Conservation (phyloP, 768 basidiomycete species). For the Pleurotus giganteus region DNA sequence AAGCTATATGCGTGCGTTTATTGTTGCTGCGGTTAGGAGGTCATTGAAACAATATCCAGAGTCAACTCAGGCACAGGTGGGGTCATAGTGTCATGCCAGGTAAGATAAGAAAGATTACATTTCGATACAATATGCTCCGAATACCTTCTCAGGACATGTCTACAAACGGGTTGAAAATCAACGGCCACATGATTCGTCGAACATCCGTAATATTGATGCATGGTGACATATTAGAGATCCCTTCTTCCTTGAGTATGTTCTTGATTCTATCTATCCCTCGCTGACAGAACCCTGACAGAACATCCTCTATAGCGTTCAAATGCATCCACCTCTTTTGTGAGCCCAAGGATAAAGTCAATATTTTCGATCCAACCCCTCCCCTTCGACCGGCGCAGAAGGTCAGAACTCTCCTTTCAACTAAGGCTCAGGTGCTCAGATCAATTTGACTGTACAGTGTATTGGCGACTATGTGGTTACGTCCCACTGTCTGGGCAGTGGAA, state of each 20-base stretch:
- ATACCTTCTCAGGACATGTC: conserved; percentile 58
- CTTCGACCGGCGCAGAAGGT: conserved; percentile 54
- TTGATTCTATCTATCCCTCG: not conserved
- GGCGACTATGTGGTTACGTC: conserved; percentile 73
- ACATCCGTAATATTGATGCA: conserved; percentile 73
- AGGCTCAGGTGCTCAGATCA: not conserved
- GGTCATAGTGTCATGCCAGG: conserved; percentile 78
- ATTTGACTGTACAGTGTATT: conserved; percentile 51
- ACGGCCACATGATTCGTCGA: conserved; percentile 67
- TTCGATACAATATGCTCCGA: not conserved
- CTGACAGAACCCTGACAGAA: too few relatives aligned
- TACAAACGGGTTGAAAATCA: conserved; percentile 71
- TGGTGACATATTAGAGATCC: conserved; percentile 67
- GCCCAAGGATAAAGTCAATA: conserved; percentile 46
- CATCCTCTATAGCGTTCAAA: conserved; percentile 65
- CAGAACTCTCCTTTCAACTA: conserved; percentile 12
- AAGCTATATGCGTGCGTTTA: conserved; percentile 72
- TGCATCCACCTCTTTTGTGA: conserved; percentile 60
- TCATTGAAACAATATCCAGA: conserved; percentile 33
- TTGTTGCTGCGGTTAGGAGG: not conserved
- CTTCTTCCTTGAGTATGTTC: conserved; percentile 56
- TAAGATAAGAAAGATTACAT: conserved; percentile 21
- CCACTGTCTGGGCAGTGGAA: conserved; percentile 77
- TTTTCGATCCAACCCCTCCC: conserved; percentile 66
- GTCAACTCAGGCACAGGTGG: conserved; percentile 71